Base-by-base conservation (phyloP, 352 stramenopile species). In the Lagenidium sp. region DNA sequence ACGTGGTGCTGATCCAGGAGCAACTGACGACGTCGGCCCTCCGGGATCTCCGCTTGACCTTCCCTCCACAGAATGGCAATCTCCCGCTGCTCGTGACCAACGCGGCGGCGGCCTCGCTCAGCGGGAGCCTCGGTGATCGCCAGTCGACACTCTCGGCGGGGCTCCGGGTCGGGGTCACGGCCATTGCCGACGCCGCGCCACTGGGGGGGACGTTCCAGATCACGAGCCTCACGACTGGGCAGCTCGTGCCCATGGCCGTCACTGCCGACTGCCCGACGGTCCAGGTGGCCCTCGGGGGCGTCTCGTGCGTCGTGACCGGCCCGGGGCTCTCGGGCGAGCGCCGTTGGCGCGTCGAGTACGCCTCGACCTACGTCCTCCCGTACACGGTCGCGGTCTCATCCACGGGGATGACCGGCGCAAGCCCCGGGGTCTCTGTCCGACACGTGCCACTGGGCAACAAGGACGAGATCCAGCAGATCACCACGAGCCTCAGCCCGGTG, bases 271-370 rank as follows among this genome's bases (percentile, higher is more conserved):
- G 55, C 35, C 13, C 36, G 1, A 40, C 55, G 13, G 37, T 69
- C 15, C 38, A 50, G 20, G 24, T 13, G 11, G 19, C 34, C 2
- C 24, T 69, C 13, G 55, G 60, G 18, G 57, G 55, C 1, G 7
- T 30, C 12, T 43, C 50, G 6, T 71, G 61, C 41, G 35, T 37
- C 2, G 15, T 66, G 2, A 13, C 50, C 32, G 56, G 61, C 0
- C 44, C 51, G 22, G 61, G 61, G 4, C 44, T 71, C 4, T 62
- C 44, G 39, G 61, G 61, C 4, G 61, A 71, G 44, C 41, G 55
- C 11, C 29, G 37, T 16, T 71, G 61, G 61, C 30, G 34, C 7
- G 25, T 71, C 4, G 32, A 55, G 3, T 67, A 62, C 25, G 39
- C 56, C 2, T 8, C 40, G 16, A 20, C 22, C 12, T 41, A 38